phyloP scores from a whole-genome alignment of 108 stramenopile species.

The Cyclotella cryptica region DNA sequence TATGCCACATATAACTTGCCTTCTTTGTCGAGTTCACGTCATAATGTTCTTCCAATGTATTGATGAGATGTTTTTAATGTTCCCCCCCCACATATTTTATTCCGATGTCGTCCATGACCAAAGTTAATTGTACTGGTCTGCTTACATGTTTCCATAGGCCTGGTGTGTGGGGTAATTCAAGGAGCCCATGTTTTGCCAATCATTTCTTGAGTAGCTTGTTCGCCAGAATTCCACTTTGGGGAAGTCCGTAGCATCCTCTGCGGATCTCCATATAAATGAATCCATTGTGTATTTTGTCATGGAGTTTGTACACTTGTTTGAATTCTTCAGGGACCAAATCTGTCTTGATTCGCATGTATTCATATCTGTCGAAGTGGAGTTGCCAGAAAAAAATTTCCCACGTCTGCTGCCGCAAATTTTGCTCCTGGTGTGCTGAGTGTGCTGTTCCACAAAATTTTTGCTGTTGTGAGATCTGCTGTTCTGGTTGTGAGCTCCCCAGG shows the following conservation, averaged over 20 bases:
- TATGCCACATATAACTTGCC: constrained; percentile 17
- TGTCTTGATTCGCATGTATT: constrained; percentile 48
- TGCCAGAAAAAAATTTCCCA: constrained; percentile 49
- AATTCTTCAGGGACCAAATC: constrained; percentile 10
- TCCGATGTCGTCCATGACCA: constrained; percentile 29
- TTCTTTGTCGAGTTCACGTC: constrained; percentile 3
- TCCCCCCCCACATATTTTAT: constrained; percentile 38
- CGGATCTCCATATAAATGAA: constrained; percentile 19
- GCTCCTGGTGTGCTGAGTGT: constrained; percentile 30
- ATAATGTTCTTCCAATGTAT: constrained; percentile 5
- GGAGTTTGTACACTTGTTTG: constrained; percentile 14
- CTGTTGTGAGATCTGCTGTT: constrained; percentile 25
- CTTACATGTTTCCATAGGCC: constrained; percentile 17
- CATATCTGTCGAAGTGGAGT: constrained; percentile 38
- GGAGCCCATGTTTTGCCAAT: constrained; percentile 14
- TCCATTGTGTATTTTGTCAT: not conserved
- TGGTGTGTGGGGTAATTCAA: constrained; percentile 19
- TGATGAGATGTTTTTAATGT: constrained; percentile 9
- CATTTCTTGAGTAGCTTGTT: constrained; percentile 21
- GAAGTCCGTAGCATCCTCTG: constrained; percentile 25
- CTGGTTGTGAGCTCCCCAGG: constrained; percentile 30
- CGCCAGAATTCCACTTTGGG: constrained; percentile 24
- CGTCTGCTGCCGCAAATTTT: constrained; percentile 15
- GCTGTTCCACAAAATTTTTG: constrained; percentile 48
- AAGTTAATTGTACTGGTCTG: constrained; percentile 10